Evolutionary conservation across 805 yeast species (phyloP), one percentile per base, ranked within the genome.

Genomic region (Nakazawaea ishiwadae): DNA sequence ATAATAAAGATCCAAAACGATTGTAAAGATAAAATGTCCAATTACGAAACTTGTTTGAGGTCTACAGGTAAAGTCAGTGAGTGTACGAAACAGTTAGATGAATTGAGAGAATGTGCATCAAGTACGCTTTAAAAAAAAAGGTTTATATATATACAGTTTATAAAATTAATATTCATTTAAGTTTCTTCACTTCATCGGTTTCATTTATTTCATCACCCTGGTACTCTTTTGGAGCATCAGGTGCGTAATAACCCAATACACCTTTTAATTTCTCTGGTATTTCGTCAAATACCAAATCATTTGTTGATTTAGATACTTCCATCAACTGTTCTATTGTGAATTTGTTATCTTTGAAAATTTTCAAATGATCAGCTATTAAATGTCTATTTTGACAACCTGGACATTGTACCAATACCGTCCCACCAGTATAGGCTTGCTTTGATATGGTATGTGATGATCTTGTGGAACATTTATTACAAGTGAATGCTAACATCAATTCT

Each of bases 351-450:
- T 80, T 77, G 55, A 90, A 89, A 24, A 90, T 85, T 66, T 78
- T 81, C 45, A 84, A 62, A 55, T 84, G 90, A 57, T 91, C 98
- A 0, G 97, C 96, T 31, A 91, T 90, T 55, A 91, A 65, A 57
- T 91, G 98, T 49, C 96, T 76, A 54, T 77, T 81, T 49, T 82
- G 73, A 59, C 98, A 91, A 12, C 89, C 85, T 0, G 98, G 98
- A 58, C 98, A 91, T 54, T 87, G 88, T 18, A 91, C 83, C 38
- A 88, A 64, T 3, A 91, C 96, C 0, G 96, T 81, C 1, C 98
- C 98, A 8, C 70, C 66, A 11, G 82, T 77, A 58, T 91, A 91
- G 0, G 96, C 90, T 62, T 91, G 98, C 51, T 90, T 90, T 5
- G 96, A 84, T 55, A 91, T 83, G n/a, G 82, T 73, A 55, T 91